These are phyloP conservation scores for Sclerotinia trifoliorum DNA, from an alignment of 2,329 filamentous ascomycete species.

Conservation along the genomic window DNA sequence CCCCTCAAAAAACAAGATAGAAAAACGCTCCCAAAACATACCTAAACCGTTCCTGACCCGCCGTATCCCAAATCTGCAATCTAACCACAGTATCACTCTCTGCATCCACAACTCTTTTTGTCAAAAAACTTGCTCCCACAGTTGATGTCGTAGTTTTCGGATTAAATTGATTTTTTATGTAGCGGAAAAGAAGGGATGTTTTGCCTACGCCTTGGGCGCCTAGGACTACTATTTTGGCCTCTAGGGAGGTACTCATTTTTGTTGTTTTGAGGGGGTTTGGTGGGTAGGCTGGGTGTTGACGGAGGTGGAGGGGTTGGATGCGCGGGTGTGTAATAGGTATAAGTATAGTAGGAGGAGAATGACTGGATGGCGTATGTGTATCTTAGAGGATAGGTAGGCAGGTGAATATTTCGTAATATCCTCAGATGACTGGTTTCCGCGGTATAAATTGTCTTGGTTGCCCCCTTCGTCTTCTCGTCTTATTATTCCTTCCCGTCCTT, in stretches of 20 bases:
- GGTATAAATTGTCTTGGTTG: neutral
- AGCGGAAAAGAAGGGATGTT: constrained; percentile 74
- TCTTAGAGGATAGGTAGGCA: neutral
- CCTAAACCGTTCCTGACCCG: constrained; percentile 92
- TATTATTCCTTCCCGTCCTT: neutral
- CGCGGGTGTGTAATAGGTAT: neutral
- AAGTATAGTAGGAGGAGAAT: neutral
- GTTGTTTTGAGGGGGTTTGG: neutral
- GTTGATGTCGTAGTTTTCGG: constrained; percentile 52
- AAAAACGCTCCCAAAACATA: constrained; percentile 23
- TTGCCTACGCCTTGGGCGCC: constrained; percentile 79
- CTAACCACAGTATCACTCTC: constrained; percentile 84
- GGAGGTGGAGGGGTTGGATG: neutral
- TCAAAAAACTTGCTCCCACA: constrained; percentile 77
- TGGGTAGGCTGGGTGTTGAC: neutral
- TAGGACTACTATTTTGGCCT: constrained; percentile 81
- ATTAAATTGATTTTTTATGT: constrained; percentile 43
- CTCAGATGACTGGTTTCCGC: neutral
- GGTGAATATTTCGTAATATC: constrained; percentile 9
- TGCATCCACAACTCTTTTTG: constrained; percentile 76
- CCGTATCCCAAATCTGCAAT: constrained; percentile 96
- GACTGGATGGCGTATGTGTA: neutral
- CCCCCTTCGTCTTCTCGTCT: no score
- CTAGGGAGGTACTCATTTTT: constrained; percentile 49
- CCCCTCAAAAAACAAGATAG: neutral